Evolutionary conservation across 169 alveolate species (phyloP).

Genomic region (Plasmodium coatneyi): DNA sequence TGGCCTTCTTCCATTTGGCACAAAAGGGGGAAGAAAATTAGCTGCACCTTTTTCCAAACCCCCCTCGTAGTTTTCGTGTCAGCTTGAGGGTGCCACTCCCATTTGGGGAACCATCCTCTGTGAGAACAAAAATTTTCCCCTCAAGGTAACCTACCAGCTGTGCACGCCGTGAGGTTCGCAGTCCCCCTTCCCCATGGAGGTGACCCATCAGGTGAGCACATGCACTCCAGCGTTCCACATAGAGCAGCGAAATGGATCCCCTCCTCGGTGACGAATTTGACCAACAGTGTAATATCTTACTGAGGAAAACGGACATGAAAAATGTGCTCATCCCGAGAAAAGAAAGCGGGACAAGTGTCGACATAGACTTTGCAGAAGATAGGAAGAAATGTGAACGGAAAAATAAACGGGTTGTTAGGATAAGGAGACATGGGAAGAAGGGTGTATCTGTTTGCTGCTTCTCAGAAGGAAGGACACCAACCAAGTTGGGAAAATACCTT

Average conservation of each 20-base stretch:
- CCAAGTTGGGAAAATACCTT: not conserved
- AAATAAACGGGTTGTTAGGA: not conserved
- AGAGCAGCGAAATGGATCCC: not conserved
- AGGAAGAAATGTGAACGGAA: not conserved
- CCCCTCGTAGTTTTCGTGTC: not conserved
- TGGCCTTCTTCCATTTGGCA: not conserved
- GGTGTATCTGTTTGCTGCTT: not conserved
- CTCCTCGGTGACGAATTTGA: not conserved
- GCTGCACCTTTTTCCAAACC: not conserved
- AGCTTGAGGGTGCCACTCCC: not conserved
- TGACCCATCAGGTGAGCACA: not conserved
- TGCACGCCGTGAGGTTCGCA: not conserved
- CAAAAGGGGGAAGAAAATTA: not conserved
- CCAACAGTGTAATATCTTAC: conserved; percentile 6
- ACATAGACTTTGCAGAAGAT: conserved; percentile 2
- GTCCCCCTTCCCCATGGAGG: not conserved
- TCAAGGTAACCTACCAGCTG: not conserved
- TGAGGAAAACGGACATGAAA: conserved; percentile 20
- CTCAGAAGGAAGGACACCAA: conserved; percentile 2
- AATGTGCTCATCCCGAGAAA: conserved; percentile 4
- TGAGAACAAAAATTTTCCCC: not conserved
- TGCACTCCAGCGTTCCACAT: not conserved
- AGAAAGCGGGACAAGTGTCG: not conserved
- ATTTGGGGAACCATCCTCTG: not conserved
- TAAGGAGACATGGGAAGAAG: not conserved